A percentile compares a stretch with the other conserved stretches of the same genome.
Conservation (phyloP, 306 rosid genomes). For the Trifolium fragiferum region DNA sequence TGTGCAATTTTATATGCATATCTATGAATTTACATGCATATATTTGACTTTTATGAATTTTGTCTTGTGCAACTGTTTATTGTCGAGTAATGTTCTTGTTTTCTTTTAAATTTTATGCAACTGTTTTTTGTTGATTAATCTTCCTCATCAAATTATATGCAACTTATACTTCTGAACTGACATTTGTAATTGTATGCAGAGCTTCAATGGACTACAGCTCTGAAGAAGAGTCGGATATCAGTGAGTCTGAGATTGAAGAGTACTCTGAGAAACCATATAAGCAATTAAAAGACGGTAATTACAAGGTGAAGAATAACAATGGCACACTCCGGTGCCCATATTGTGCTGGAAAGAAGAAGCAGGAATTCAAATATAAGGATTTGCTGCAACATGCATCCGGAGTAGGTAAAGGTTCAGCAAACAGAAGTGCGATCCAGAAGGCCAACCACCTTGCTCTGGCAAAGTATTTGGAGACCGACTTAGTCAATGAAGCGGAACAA, state of each 20-base stretch:
- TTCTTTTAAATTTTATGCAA: not conserved
- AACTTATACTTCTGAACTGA: slow-evolving; percentile 27
- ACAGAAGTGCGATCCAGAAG: slow-evolving; percentile 77
- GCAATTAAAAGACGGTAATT: slow-evolving; percentile 60
- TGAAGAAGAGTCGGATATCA: slow-evolving; percentile 86
- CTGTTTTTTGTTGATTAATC: not conserved
- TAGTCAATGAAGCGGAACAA: slow-evolving; percentile 65
- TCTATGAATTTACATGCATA: no score
- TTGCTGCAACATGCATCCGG: slow-evolving; percentile 89
- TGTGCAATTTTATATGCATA: no score
- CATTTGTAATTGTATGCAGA: slow-evolving; percentile 36
- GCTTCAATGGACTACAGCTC: slow-evolving; percentile 66
- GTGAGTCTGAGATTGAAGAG: slow-evolving; percentile 89
- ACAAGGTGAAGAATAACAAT: slow-evolving; percentile 64
- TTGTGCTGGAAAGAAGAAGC: slow-evolving; percentile 96
- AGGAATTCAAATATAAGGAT: slow-evolving; percentile 87
- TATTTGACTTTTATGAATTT: no score
- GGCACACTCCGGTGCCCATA: slow-evolving; percentile 92
- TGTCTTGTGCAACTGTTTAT: no score
- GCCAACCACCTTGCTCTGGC: slow-evolving; percentile 95
- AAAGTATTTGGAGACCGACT: slow-evolving; percentile 68
- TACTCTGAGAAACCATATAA: slow-evolving; percentile 77
- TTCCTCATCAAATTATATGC: slow-evolving; percentile 5
- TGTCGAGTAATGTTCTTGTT: not conserved
- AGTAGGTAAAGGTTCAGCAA: slow-evolving; percentile 93